Conservation (phyloP, 306 rosid species). For the Citrullus colocynthis region DNA sequence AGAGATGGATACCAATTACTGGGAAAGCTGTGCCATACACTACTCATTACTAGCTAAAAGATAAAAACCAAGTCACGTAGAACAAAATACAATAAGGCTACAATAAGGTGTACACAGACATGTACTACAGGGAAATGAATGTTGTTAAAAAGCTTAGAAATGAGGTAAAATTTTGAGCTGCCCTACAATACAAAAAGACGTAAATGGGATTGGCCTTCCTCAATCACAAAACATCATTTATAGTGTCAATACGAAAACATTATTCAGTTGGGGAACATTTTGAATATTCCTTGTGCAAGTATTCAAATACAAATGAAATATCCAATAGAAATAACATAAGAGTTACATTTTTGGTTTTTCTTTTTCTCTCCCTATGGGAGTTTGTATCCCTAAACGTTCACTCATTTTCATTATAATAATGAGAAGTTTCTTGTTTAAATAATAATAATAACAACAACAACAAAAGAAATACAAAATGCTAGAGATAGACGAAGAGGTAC, state of each 20-base stretch:
- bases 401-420: too few relatives aligned
- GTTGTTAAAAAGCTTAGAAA: not conserved
- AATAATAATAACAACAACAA: not conserved
- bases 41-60: not conserved
- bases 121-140: not conserved
- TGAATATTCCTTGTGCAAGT: not conserved
- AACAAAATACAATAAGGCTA: not conserved
- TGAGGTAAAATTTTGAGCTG: not conserved
- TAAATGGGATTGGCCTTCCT: not conserved
- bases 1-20: not conserved
- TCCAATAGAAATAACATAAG: not conserved
- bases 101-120: not conserved
- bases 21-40: not conserved
- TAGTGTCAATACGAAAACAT: not conserved
- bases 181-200: not conserved
- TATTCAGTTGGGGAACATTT: not conserved
- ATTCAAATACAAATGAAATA: not conserved
- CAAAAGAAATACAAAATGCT: slow-evolving; percentile 4
- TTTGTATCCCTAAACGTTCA: too few relatives aligned
- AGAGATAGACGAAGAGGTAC: slow-evolving; percentile 20
- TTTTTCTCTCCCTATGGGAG: too few relatives aligned
- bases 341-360: not conserved
- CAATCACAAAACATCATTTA: not conserved
- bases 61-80: not conserved
- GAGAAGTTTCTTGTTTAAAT: too few relatives aligned